These are phyloP conservation scores for Mucor indicus DNA, from an alignment of 371 early-diverging fungal genomes.

Conservation along the genomic window DNA sequence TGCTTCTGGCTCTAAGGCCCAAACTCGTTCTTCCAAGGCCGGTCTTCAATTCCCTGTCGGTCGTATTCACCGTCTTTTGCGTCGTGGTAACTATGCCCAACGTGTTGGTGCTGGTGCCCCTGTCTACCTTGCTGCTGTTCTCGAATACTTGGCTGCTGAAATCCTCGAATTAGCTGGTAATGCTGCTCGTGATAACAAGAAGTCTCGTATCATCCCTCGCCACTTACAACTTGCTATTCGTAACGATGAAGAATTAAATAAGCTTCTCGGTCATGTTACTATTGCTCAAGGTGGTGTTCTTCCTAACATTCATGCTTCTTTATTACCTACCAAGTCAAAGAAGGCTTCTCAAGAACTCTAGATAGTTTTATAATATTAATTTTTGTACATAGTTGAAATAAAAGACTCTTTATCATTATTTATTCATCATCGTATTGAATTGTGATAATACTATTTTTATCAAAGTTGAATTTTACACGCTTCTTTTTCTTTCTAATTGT, in stretches of 20 bases:
- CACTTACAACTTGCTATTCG: constrained; percentile 92
- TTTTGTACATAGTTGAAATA: constrained; percentile 2
- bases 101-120: constrained; percentile 94
- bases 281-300: constrained; percentile 89
- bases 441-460: constrained; percentile 31
- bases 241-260: constrained; percentile 96
- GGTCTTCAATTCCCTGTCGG: constrained; percentile 95
- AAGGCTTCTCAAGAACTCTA: constrained; percentile 56
- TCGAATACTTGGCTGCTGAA: constrained; percentile 96
- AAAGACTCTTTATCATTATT: not conserved
- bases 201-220: constrained; percentile 91
- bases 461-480: constrained; percentile 37
- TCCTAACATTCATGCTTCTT: constrained; percentile 80
- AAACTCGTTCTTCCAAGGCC: constrained; percentile 76
- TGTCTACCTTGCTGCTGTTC: constrained; percentile 93
- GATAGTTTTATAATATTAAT: constrained; percentile 4
- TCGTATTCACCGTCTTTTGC: constrained; percentile 94
- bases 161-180: constrained; percentile 96
- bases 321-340: constrained; percentile 74
- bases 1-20: constrained; percentile 56
- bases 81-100: constrained; percentile 94
- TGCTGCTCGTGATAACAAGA: constrained; percentile 95
- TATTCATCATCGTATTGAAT: constrained; percentile 5
- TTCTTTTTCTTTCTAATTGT: constrained; percentile 12
- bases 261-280: constrained; percentile 87